Conservation (phyloP, 352 stramenopile genomes). For the Blastocystis sp. region DNA sequence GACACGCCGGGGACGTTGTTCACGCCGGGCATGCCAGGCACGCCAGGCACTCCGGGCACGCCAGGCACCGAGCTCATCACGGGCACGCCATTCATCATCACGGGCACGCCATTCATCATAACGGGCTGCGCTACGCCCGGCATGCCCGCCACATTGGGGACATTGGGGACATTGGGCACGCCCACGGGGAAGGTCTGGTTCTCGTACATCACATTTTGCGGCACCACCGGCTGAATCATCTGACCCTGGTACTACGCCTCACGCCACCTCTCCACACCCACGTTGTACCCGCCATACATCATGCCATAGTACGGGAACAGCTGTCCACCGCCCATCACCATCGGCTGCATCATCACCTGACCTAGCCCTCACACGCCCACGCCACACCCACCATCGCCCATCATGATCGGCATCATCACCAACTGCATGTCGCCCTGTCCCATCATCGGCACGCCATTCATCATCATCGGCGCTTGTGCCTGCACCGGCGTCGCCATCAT, state of each 20-base stretch:
- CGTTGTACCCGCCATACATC: conserved; percentile 45
- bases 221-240: background rate
- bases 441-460: conserved; percentile 38
- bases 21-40: background rate
- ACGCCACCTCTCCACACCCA: background rate
- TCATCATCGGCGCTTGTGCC: conserved; percentile 1
- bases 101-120: conserved; percentile 32
- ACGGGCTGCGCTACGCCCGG: background rate
- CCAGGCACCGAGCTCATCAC: background rate
- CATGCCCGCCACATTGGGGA: background rate
- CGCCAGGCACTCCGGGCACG: background rate
- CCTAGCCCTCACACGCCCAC: background rate
- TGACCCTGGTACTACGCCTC: conserved; percentile 8
- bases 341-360: conserved; percentile 12
- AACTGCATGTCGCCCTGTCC: conserved; percentile 18
- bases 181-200: background rate
- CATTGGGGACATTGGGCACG: background rate
- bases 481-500: background rate
- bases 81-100: background rate
- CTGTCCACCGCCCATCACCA: conserved; percentile 3
- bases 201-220: background rate
- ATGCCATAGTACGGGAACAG: conserved; percentile 16
- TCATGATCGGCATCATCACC: conserved; percentile 20
- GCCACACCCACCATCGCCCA: background rate
- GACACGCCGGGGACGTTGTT: background rate